Conservation (phyloP, 2,329 filamentous ascomycete species). For the Didymella sp. region DNA sequence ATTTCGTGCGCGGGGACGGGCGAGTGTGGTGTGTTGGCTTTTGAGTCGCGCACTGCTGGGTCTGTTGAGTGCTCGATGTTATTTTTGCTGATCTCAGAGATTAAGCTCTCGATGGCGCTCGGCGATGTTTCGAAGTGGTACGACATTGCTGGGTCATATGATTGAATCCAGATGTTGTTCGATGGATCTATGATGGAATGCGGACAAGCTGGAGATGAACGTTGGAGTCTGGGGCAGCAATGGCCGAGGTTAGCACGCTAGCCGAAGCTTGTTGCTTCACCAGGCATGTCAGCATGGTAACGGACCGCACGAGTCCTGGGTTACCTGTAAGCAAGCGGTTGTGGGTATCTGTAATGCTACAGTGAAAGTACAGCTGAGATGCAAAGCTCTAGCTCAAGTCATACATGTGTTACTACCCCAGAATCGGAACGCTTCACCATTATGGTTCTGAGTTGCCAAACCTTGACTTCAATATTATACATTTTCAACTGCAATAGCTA, state of each 20-base stretch:
- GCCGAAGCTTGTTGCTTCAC: not conserved
- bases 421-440: not conserved
- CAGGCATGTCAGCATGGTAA: not conserved
- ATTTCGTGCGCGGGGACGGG: constrained; percentile 38
- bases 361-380: not conserved
- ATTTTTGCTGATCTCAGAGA: not conserved
- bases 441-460: not conserved
- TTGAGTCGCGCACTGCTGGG: constrained; percentile 15
- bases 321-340: not conserved
- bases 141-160: not conserved
- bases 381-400: not conserved
- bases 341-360: not conserved
- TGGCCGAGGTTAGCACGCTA: constrained; percentile 5
- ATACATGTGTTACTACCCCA: not conserved
- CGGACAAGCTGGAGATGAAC: not conserved
- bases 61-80: constrained; percentile 20
- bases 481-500: not conserved
- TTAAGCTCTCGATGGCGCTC: not conserved
- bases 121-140: constrained; percentile 5
- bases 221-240: not conserved
- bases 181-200: not conserved
- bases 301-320: not conserved
- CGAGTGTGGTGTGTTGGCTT: constrained; percentile 37
- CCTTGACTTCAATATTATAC: not conserved
- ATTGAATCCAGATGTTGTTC: not conserved